Conservation (phyloP, 2,329 filamentous ascomycete species). For the Aspergillus ruber region DNA sequence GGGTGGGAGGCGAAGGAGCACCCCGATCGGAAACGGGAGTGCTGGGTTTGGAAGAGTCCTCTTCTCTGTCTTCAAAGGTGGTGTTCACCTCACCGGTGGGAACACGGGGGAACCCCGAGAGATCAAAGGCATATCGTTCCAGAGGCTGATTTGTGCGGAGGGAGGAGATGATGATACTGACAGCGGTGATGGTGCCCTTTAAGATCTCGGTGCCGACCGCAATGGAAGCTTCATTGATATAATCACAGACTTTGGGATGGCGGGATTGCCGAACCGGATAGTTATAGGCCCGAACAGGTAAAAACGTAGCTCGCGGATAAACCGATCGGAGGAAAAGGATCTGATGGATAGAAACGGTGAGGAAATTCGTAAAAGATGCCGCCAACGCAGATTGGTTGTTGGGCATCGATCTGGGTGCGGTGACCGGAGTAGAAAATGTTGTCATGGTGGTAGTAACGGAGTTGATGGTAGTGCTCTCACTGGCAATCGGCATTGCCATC, state of each 20-base stretch:
- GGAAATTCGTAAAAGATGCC: slow-evolving; percentile 67
- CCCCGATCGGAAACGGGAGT: slow-evolving; percentile 18
- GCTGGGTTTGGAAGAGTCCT: slow-evolving; percentile 28
- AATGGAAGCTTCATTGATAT: slow-evolving; percentile 73
- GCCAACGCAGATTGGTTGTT: slow-evolving; percentile 56
- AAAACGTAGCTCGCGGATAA: slow-evolving; percentile 72
- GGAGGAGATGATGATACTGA: slow-evolving; percentile 53
- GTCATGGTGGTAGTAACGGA: slow-evolving; percentile 31
- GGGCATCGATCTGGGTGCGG: slow-evolving; percentile 36
- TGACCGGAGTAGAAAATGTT: slow-evolving; percentile 35
- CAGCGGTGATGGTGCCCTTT: slow-evolving; percentile 48
- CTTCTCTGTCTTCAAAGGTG: slow-evolving; percentile 41
- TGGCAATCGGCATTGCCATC: slow-evolving; percentile 36
- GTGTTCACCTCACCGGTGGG: slow-evolving; percentile 43
- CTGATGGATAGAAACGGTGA: slow-evolving; percentile 76
- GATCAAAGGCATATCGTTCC: slow-evolving; percentile 56
- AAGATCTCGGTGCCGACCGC: slow-evolving; percentile 66
- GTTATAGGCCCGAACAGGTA: slow-evolving; percentile 74
- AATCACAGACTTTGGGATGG: slow-evolving; percentile 77
- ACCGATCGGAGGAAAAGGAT: slow-evolving; percentile 75
- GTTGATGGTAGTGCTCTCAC: slow-evolving; percentile 33
- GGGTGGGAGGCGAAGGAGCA: slow-evolving; percentile 23
- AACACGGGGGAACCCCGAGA: slow-evolving; percentile 51
- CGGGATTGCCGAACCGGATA: slow-evolving; percentile 77
- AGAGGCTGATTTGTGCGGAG: slow-evolving; percentile 46